Evolutionary conservation across 306 rosid species (phyloP).

Genomic region (Carpinus fangiana): DNA sequence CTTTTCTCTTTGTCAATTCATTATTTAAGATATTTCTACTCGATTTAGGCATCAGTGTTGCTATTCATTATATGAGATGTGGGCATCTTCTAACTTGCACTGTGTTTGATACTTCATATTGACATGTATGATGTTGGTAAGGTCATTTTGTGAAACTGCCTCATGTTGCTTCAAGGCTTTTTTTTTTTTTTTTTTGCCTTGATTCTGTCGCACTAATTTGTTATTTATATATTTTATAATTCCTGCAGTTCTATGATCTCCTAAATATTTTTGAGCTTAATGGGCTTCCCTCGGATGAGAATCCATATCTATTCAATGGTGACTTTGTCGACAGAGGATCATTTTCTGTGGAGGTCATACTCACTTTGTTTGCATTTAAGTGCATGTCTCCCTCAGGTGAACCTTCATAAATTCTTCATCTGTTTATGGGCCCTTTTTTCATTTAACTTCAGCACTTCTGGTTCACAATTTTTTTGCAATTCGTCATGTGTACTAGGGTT

Average conservation of each 20-base stretch:
- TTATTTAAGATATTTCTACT: background rate
- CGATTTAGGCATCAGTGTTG: background rate
- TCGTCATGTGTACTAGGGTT: too few species aligned
- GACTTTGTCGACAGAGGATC: conserved; percentile 99
- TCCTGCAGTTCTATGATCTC: conserved; percentile 91
- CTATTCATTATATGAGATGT: background rate
- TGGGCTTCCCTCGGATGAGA: conserved; percentile 99
- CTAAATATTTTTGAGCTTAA: conserved; percentile 96
- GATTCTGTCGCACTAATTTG: background rate
- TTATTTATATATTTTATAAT: conserved; percentile 18
- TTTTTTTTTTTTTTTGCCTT: background rate
- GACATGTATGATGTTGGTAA: background rate
- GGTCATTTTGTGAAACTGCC: conserved; percentile 7
- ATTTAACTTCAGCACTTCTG: background rate
- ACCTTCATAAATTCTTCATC: conserved; percentile 16
- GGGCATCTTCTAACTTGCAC: background rate
- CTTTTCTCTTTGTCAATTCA: background rate
- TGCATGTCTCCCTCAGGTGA: conserved; percentile 99
- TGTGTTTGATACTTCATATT: background rate
- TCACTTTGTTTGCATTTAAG: conserved; percentile 93
- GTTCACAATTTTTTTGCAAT: background rate
- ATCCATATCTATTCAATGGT: conserved; percentile 95
- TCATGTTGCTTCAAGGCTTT: conserved; percentile 6
- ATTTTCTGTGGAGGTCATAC: conserved; percentile 94
- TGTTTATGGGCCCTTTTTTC: background rate